Base-by-base conservation (phyloP, 139 green algal genomes). In the Chara braunii region DNA sequence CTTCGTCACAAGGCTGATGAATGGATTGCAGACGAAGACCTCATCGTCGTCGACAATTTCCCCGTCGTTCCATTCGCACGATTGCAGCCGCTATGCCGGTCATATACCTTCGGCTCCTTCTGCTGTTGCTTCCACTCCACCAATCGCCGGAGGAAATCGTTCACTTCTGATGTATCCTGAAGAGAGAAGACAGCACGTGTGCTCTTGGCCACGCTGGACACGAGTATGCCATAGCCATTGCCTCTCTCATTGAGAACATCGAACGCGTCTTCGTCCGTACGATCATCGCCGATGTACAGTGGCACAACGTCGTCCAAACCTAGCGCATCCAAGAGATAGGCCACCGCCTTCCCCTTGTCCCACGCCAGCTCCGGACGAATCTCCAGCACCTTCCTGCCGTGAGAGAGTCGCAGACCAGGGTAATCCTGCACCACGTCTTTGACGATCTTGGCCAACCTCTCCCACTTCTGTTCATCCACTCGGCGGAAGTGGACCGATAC, bases 181-280 rank as follows among this genome's bases (percentile, higher is more conserved):
- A 75, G 37, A 8, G 67, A 75, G 51, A 63, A 75, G 3, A 44
- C 29, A 23, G 67, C 67, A 4, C 5, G n/a, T 14, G 67, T 72
- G 9, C 6, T 12, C 35, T 75, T 75, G 11, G 51, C 36, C 22
- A 50, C 59, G 35, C 44, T 63, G 2, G 57, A 51, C 9, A 75
- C 67, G 8, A 75, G 23, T 8, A 75, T 72, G 3, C 67, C 67
- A 35, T 29, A 72, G n/a, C 67, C 67, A 11, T 14, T 51, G 4
- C 56, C 67, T 37, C 58, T 29, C 32, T 75, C 67, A 18, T 63
- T 43, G n/a, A 75, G 51, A 14, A 75, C 64, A 59, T 24, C 65
- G 78, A 98, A 98, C 2, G 92, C 92, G 64, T 98, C 92, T 75
- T 98, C 92, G 72, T 98, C 92, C 11, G 92, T 98, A 31, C 85